phyloP scores from a whole-genome alignment of 345 rosid species.

The Populus davidiana region DNA sequence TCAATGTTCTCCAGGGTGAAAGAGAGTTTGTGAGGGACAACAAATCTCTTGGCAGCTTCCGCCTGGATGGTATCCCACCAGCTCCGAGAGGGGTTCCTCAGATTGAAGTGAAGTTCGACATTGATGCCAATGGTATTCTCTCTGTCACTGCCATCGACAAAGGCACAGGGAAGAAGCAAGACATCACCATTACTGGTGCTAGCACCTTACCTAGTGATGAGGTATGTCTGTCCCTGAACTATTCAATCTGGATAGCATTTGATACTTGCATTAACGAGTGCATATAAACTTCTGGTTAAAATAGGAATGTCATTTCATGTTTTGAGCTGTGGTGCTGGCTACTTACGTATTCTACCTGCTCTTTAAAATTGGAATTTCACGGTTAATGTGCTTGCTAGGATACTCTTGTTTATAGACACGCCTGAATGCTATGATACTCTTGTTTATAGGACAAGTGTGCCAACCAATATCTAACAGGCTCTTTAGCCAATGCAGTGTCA shows the following conservation, averaged over 20 bases:
- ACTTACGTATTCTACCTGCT: background rate
- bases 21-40: constrained; percentile 95
- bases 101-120: constrained; percentile 88
- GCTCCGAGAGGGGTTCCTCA: constrained; percentile 96
- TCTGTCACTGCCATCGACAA: constrained; percentile 86
- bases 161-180: constrained; percentile 93
- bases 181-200: constrained; percentile 90
- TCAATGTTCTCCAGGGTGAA: constrained; percentile 95
- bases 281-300: background rate
- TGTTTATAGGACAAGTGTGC: too few species aligned
- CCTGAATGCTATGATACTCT: too few species aligned
- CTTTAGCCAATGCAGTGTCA: too few species aligned
- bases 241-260: background rate
- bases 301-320: background rate
- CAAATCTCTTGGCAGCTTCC: constrained; percentile 83
- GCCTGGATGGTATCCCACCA: constrained; percentile 72
- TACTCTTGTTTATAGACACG: too few species aligned
- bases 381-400: background rate
- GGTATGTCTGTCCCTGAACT: constrained; percentile 38
- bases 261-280: background rate
- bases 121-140: constrained; percentile 92
- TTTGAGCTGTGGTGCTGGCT: background rate
- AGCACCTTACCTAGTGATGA: constrained; percentile 93
- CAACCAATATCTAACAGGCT: too few species aligned
- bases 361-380: background rate